Percentiles rank a stretch among this genome's conserved stretches.
These are phyloP conservation scores for Smallanthus sonchifolius DNA, from an alignment of 129 eudicot genomes.

Conservation along the genomic window DNA sequence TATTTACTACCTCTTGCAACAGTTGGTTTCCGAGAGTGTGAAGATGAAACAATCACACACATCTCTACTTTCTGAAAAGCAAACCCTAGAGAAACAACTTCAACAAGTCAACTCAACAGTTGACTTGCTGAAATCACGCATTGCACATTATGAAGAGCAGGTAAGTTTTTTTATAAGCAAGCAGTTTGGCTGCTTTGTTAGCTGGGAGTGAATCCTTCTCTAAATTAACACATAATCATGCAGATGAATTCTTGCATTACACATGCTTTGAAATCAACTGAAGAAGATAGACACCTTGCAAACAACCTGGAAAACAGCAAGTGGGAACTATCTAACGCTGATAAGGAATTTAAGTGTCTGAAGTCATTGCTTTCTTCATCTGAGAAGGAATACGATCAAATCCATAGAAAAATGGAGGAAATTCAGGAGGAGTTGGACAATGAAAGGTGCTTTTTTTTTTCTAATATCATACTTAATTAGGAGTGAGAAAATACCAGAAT, in stretches of 20 bases:
- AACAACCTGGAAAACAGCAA: conserved; percentile 64
- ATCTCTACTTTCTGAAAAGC: conserved; percentile 63
- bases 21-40: conserved; percentile 98
- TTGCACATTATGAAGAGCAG: conserved; percentile 71
- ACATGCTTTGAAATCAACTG: conserved; percentile 70
- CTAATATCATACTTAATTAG: not conserved
- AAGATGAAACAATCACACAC: conserved; percentile 81
- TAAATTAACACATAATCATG: conserved; percentile 14
- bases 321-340: conserved; percentile 83
- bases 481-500: not conserved
- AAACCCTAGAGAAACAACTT: conserved; percentile 54
- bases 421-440: conserved; percentile 59
- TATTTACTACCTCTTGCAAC: conserved; percentile 11
- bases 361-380: conserved; percentile 72
- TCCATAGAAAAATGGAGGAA: conserved; percentile 63
- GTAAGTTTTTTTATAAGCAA: conserved; percentile 29
- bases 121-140: conserved; percentile 59
- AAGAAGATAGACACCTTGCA: conserved; percentile 68
- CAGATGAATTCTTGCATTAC: conserved; percentile 66
- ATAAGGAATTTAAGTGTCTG: conserved; percentile 83
- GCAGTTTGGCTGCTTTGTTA: conserved; percentile 2
- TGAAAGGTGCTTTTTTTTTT: conserved; percentile 52
- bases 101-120: conserved; percentile 55
- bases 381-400: conserved; percentile 86
- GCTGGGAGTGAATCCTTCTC: not conserved